These are phyloP conservation scores for Moesziomyces antarcticus DNA, from an alignment of 1,284 basidiomycete species.

Conservation along the genomic window DNA sequence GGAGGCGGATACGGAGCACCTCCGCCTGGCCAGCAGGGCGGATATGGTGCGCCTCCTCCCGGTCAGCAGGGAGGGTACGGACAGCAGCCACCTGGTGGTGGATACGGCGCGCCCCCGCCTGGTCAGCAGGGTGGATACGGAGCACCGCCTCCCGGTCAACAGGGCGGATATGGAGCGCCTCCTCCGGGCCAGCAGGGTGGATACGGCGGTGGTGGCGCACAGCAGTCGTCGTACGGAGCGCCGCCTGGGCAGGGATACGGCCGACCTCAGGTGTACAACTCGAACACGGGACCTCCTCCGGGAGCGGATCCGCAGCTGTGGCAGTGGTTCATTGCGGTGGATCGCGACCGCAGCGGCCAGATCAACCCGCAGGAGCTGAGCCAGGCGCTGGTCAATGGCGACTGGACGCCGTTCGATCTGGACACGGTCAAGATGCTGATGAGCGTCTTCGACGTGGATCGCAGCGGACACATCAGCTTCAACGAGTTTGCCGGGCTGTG, in stretches of 20 bases:
- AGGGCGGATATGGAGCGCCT: constrained; percentile 31
- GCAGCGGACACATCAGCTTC: constrained; percentile 59
- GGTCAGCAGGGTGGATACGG: constrained; percentile 40
- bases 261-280: constrained; percentile 47
- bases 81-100: constrained; percentile 37
- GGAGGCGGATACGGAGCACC: constrained; percentile 21
- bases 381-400: constrained; percentile 61
- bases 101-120: constrained; percentile 40
- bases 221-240: constrained; percentile 19
- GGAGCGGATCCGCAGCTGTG: constrained; percentile 63
- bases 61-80: constrained; percentile 15
- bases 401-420: constrained; percentile 58
- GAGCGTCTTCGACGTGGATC: constrained; percentile 60
- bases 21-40: constrained; percentile 1
- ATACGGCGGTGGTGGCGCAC: constrained; percentile 13
- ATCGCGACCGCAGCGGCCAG: constrained; percentile 52
- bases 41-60: constrained; percentile 23
- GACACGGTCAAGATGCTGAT: constrained; percentile 64
- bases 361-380: constrained; percentile 57
- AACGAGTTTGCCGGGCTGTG: constrained; percentile 59
- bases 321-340: constrained; percentile 61
- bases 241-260: constrained; percentile 13
- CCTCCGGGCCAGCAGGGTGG: constrained; percentile 29
- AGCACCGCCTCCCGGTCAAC: constrained; percentile 28
- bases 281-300: constrained; percentile 50